Evolutionary conservation across 116 monocot genomes (phyloP).

Genomic region (Phalaenopsis hybrid): DNA sequence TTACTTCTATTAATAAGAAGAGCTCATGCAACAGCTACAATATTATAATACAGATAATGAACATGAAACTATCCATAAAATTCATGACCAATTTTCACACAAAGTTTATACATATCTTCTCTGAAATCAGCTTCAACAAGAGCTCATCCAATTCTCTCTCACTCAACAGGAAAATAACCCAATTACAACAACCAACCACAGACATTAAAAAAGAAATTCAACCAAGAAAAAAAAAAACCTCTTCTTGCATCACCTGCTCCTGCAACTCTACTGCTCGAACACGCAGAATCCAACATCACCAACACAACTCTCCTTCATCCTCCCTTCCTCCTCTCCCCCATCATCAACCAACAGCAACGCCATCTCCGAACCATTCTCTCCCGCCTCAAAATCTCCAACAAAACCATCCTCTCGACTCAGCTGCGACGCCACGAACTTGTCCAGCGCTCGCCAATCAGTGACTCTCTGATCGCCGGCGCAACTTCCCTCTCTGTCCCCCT

Average conservation of each 20-base stretch:
- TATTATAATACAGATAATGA: too few relatives aligned
- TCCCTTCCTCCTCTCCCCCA: constrained; percentile 21
- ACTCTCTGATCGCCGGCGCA: constrained; percentile 10
- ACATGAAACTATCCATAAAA: too few relatives aligned
- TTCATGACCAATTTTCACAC: too few relatives aligned
- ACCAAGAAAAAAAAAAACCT: neutral
- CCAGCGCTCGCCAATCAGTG: constrained; percentile 87
- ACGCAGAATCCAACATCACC: constrained; percentile 25
- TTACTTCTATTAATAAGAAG: too few relatives aligned
- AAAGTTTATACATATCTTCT: too few relatives aligned
- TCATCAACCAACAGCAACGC: constrained; percentile 32
- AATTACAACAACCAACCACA: too few relatives aligned
- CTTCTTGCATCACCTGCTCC: neutral
- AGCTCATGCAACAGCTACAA: too few relatives aligned
- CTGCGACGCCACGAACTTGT: constrained; percentile 88
- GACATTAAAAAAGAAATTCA: too few relatives aligned
- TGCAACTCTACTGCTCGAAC: constrained; percentile 4
- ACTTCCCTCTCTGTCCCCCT: constrained; percentile 6
- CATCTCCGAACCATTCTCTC: constrained; percentile 28
- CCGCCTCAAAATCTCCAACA: constrained; percentile 4
- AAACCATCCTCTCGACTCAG: constrained; percentile 56
- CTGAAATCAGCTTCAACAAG: too few relatives aligned
- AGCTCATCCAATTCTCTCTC: too few relatives aligned
- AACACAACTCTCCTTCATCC: constrained; percentile 14
- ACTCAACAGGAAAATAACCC: too few relatives aligned